Base-by-base conservation (phyloP, 108 stramenopile genomes). In the Cylindrotheca closterium region DNA sequence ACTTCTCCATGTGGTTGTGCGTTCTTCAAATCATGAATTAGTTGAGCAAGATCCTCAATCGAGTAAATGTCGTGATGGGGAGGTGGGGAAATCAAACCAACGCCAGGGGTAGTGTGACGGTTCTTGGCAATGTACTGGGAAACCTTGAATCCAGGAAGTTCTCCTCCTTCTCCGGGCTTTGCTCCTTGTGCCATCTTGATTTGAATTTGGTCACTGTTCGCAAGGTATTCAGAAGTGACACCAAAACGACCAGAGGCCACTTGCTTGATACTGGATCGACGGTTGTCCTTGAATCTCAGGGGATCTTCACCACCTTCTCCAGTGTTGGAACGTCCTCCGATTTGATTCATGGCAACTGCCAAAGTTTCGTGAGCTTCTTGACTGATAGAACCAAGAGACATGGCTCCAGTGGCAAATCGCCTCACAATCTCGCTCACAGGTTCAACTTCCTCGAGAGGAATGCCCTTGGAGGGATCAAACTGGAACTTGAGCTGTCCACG, bases 171-270 rank as follows among this genome's bases (percentile, higher is more conserved):
- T 55, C 96, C 96, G 42, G 96, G 96, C 83, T 97, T 97, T 30
- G 95, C 93, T 51, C 96, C 96, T 78, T 97, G 96, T 5, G 96
- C 96, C 96, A 97, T 97, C 77, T 97, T 97, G 72, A 97, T 97
- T 73, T 97, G 94, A 60, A 97, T 92, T 83, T 97, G 96, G 77
- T 97, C 95, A 65, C 90, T 88, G 67, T 97, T 96, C 47, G 95
- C 95, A 30, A 97, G 81, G 74, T 97, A 97, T 63, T 95, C 85
- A 0, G 93, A 92, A 29, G 96, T 97, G n/a, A 97, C 96, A 55
- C 96, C 96, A 66, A 97, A 97, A 57, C 96, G 71, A 47, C 94
- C 96, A 8, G 91, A 93, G 26, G 96, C 96, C 64, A 97, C 95
- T 67, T 93, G 92, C 70, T 97, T 97, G 74, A 97, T 97, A 73